These are phyloP conservation scores for Pythium brachiatum DNA, from an alignment of 352 stramenopile genomes.

Conservation along the genomic window DNA sequence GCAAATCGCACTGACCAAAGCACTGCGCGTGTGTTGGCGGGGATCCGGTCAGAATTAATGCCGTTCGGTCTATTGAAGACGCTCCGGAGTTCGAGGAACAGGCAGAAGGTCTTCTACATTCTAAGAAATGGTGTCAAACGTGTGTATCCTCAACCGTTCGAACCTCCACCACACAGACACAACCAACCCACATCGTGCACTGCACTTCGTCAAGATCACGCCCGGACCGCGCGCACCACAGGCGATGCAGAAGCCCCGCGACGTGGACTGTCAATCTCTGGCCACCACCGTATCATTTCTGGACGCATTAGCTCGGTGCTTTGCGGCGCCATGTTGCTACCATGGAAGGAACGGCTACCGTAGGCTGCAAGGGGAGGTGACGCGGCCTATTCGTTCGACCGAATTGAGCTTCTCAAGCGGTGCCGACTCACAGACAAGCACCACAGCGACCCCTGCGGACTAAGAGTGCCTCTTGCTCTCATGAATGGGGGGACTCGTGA, in stretches of 20 bases:
- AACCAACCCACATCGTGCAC: too few species aligned
- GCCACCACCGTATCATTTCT: not conserved
- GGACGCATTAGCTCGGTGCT: not conserved
- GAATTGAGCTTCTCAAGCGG: not conserved
- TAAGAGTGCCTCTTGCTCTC: not conserved
- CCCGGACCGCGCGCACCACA: too few species aligned
- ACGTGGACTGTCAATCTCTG: not conserved
- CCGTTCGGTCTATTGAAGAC: too few species aligned
- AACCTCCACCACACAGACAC: too few species aligned
- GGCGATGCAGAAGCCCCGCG: not conserved
- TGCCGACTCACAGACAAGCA: not conserved
- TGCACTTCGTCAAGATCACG: too few species aligned
- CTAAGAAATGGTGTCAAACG: too few species aligned
- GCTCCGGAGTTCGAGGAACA: too few species aligned
- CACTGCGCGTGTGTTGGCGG: too few species aligned
- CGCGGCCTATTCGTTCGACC: not conserved
- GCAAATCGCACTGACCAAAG: not conserved
- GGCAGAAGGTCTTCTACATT: too few species aligned
- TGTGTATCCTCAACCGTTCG: too few species aligned
- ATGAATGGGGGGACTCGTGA: not conserved
- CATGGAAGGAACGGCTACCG: not conserved
- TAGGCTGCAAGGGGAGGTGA: not conserved
- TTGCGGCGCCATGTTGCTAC: not conserved
- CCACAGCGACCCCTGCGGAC: not conserved
- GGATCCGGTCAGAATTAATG: too few species aligned